Evolutionary conservation across 345 rosid species (phyloP).

Genomic region (Camelina sativa): DNA sequence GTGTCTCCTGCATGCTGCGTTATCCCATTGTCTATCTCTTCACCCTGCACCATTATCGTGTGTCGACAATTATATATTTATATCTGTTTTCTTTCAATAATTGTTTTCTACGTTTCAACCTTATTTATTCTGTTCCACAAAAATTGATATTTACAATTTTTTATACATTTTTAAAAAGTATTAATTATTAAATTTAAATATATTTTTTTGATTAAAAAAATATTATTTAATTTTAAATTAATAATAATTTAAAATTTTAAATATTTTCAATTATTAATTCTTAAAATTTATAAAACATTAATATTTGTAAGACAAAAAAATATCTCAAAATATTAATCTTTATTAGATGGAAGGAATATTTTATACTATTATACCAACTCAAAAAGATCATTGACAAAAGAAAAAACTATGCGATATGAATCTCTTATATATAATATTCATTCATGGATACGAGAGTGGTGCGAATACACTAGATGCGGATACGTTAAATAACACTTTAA

Average conservation of each 20-base stretch:
- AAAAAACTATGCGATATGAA: background rate
- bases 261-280: no score
- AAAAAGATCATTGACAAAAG: background rate
- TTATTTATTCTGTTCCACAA: no score
- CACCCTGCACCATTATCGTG: slow-evolving; percentile 37
- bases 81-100: slow-evolving; percentile 24
- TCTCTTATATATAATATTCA: no score
- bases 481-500: background rate
- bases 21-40: slow-evolving; percentile 43
- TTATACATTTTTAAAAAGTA: no score
- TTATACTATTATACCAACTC: background rate
- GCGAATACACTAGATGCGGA: slow-evolving; percentile 4
- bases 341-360: background rate
- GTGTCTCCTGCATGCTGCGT: slow-evolving; percentile 49
- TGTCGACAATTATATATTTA: slow-evolving; percentile 16
- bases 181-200: no score
- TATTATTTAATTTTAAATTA: no score
- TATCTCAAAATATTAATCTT: no score
- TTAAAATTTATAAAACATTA: no score
- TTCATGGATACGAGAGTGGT: background rate
- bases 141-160: no score
- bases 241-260: no score
- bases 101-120: slow-evolving; percentile 29
- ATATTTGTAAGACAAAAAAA: no score
- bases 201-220: no score